Evolutionary conservation across 306 rosid species (phyloP).

Genomic region (Glycine soja): DNA sequence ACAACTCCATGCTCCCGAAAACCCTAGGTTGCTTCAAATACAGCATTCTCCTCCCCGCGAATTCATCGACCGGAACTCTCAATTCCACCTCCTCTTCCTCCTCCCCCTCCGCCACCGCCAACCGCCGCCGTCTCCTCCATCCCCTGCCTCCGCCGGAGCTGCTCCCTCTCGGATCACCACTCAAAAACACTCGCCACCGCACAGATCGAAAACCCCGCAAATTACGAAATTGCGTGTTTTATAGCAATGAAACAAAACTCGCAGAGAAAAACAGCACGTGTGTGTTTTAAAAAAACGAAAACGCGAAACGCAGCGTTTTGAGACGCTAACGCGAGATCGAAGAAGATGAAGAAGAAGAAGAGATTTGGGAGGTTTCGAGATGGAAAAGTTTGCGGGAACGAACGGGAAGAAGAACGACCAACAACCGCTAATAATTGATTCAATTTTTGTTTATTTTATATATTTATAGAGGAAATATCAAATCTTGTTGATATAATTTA

Average conservation of each 20-base stretch:
- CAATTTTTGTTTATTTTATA: slow-evolving; percentile 23
- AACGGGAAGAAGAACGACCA: slow-evolving; percentile 28
- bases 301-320: slow-evolving; percentile 17
- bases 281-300: slow-evolving; percentile 15
- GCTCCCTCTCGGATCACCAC: slow-evolving; percentile 38
- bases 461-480: not conserved
- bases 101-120: slow-evolving; percentile 37
- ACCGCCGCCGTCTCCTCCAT: not conserved
- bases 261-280: slow-evolving; percentile 19
- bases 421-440: slow-evolving; percentile 60
- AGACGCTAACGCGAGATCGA: slow-evolving; percentile 50
- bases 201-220: slow-evolving; percentile 49
- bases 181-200: not conserved
- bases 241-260: not conserved
- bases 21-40: slow-evolving; percentile 80
- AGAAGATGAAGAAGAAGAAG: slow-evolving; percentile 21
- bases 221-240: slow-evolving; percentile 30
- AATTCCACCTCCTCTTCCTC: slow-evolving; percentile 27
- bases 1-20: slow-evolving; percentile 5
- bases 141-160: not conserved
- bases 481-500: too few relatives aligned
- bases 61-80: slow-evolving; percentile 24
- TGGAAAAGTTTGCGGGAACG: slow-evolving; percentile 40
- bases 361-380: slow-evolving; percentile 42
- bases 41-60: slow-evolving; percentile 59